These are phyloP conservation scores for Penicillium sp. DNA, from an alignment of 2,329 filamentous ascomycete genomes.

Conservation along the genomic window DNA sequence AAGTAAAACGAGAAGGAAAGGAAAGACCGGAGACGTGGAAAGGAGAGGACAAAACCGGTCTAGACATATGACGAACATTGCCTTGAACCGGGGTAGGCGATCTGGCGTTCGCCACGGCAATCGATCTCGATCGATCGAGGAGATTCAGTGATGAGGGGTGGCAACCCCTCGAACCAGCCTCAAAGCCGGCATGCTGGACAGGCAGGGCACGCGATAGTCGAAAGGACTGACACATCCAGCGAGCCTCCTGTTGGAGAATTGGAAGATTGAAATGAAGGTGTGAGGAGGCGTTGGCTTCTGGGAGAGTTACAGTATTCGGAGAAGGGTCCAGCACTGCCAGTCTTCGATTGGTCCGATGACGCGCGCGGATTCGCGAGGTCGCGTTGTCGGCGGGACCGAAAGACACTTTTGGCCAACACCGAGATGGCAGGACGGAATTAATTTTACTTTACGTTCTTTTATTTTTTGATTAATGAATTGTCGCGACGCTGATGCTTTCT, in stretches of 20 bases:
- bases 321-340: too few species aligned
- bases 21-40: neutral
- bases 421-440: too few species aligned
- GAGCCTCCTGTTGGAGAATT: slow-evolving; percentile 7
- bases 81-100: slow-evolving; percentile 18
- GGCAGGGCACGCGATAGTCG: slow-evolving; percentile 30
- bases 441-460: too few species aligned
- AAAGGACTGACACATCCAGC: slow-evolving; percentile 38
- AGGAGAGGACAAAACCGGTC: neutral
- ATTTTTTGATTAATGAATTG: too few species aligned
- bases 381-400: too few species aligned
- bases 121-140: slow-evolving; percentile 26
- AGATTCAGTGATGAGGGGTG: slow-evolving; percentile 33
- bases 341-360: too few species aligned
- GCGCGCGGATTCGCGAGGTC: too few species aligned
- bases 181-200: slow-evolving; percentile 35
- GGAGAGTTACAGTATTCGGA: too few species aligned
- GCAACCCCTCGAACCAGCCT: slow-evolving; percentile 30
- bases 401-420: too few species aligned
- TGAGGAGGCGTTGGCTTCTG: neutral
- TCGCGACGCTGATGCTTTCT: too few species aligned
- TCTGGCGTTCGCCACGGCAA: slow-evolving; percentile 33
- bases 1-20: neutral
- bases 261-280: neutral
- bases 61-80: slow-evolving; percentile 21